Percentiles rank a stretch among this genome's conserved stretches.
These are phyloP conservation scores for Peronosclerospora sorghi DNA, from an alignment of 352 stramenopile species.

Conservation along the genomic window DNA sequence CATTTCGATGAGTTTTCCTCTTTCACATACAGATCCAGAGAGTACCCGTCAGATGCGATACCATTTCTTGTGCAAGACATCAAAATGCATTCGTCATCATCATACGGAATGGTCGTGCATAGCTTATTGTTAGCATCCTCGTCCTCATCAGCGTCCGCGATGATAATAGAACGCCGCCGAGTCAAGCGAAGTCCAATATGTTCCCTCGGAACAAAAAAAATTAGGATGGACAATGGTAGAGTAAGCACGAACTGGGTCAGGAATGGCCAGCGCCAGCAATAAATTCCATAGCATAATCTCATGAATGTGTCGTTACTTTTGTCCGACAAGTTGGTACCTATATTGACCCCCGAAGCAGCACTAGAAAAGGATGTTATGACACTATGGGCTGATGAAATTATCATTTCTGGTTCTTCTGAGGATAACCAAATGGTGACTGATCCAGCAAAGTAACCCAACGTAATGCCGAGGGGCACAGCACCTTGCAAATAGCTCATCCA, in stretches of 20 bases:
- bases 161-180: conserved; percentile 52
- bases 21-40: conserved; percentile 7
- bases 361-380: conserved; percentile 10
- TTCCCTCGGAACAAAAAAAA: conserved; percentile 69
- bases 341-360: conserved; percentile 9
- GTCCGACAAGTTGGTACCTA: conserved; percentile 22
- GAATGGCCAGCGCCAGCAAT: conserved; percentile 84
- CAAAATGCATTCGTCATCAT: conserved; percentile 21
- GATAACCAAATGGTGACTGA: too few species aligned
- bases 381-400: conserved; percentile 5
- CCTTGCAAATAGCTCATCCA: too few species aligned
- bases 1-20: conserved; percentile 22
- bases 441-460: too few species aligned
- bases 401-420: conserved; percentile 7
- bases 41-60: conserved; percentile 5
- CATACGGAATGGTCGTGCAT: conserved; percentile 15
- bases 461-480: too few species aligned
- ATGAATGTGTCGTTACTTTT: conserved; percentile 19
- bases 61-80: conserved; percentile 8
- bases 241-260: conserved; percentile 66
- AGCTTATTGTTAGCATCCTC: conserved; percentile 25
- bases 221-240: conserved; percentile 54
- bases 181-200: conserved; percentile 52
- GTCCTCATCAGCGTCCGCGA: conserved; percentile 37
- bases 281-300: conserved; percentile 56